phyloP scores from a whole-genome alignment of 768 basidiomycete genomes.

The Mycena crocata region DNA sequence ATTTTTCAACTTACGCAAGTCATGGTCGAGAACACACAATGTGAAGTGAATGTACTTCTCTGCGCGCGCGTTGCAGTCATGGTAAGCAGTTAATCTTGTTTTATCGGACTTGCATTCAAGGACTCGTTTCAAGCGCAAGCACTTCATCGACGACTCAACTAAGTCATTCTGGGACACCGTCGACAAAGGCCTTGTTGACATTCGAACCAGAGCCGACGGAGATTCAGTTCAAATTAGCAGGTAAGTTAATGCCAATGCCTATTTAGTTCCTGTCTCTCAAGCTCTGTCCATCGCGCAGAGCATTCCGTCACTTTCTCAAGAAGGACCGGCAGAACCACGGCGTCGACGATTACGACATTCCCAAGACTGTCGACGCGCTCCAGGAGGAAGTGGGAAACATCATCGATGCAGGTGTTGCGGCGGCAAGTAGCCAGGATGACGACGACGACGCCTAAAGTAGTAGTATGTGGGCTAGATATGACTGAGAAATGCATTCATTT shows the following conservation, averaged over 20 bases:
- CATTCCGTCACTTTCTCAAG: neutral
- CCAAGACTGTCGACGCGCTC: neutral
- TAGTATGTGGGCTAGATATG: neutral
- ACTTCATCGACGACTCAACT: constrained; percentile 1
- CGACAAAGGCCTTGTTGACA: neutral
- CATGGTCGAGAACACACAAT: constrained; percentile 10
- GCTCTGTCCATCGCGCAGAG: neutral
- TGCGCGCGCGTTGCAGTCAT: constrained; percentile 8
- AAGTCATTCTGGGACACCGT: neutral
- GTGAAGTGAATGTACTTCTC: constrained; percentile 1
- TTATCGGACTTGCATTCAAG: neutral
- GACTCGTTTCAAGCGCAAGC: neutral
- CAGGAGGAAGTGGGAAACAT: constrained; percentile 7
- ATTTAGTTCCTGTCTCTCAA: neutral
- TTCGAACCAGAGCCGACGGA: neutral
- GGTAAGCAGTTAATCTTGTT: neutral
- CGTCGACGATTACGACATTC: constrained; percentile 11
- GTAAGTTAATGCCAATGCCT: neutral
- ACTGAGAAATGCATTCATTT: too few species aligned
- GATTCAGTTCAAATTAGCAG: neutral
- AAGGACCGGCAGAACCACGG: constrained; percentile 8
- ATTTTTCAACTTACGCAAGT: constrained; percentile 5
- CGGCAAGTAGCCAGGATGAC: neutral
- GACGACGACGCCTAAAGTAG: neutral
- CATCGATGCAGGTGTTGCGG: constrained; percentile 7